Evolutionary conservation across 192 early-diverging fungal species (phyloP).

Genomic region (Pilaira anomala): DNA sequence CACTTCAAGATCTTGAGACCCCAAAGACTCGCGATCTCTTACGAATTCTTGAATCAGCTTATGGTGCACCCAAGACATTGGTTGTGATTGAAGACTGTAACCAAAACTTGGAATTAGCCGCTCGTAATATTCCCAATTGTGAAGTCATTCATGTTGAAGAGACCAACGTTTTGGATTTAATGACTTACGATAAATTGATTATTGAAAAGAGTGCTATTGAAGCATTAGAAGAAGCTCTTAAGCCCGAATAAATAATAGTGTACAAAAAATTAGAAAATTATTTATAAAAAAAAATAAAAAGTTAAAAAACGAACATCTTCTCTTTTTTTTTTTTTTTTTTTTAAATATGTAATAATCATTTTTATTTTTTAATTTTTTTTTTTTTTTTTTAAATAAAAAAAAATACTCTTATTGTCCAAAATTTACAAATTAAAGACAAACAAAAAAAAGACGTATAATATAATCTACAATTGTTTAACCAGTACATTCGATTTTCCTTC

Average conservation of each 20-base stretch:
- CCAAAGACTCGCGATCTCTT: slow-evolving; percentile 56
- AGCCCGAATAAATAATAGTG: slow-evolving; percentile 18
- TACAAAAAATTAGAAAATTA: slow-evolving; percentile 1
- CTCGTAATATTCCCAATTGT: slow-evolving; percentile 58
- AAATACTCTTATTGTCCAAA: too few species aligned
- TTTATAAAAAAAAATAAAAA: neutral
- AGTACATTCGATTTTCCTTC: neutral
- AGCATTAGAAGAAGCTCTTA: slow-evolving; percentile 54
- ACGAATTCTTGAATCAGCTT: slow-evolving; percentile 34
- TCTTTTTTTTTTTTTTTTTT: neutral
- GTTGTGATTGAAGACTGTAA: slow-evolving; percentile 40
- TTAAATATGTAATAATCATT: neutral
- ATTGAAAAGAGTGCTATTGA: slow-evolving; percentile 65
- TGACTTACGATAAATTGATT: slow-evolving; percentile 64
- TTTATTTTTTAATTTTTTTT: neutral
- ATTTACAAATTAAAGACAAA: too few species aligned
- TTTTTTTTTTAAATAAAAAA: too few species aligned
- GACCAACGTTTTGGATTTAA: slow-evolving; percentile 64
- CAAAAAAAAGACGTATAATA: too few species aligned
- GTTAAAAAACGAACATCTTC: neutral
- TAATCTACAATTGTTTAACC: too few species aligned
- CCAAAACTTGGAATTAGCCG: slow-evolving; percentile 53
- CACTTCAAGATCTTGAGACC: slow-evolving; percentile 46
- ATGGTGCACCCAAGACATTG: slow-evolving; percentile 44
- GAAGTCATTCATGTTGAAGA: slow-evolving; percentile 59